Evolutionary conservation across 306 rosid species (phyloP).

Genomic region (Fragaria ananassa): DNA sequence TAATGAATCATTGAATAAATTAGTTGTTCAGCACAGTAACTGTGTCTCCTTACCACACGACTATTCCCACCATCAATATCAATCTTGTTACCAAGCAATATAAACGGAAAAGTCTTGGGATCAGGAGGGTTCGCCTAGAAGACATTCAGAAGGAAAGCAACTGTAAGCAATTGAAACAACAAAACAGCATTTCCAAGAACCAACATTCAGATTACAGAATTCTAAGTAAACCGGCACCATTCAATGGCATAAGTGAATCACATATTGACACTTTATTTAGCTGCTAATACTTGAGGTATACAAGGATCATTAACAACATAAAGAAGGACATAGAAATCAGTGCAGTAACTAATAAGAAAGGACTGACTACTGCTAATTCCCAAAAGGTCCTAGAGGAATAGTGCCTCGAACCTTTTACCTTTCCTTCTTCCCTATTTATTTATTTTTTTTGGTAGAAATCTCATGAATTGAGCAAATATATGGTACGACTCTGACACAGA

Average conservation of each 20-base stretch:
- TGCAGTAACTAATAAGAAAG: not conserved
- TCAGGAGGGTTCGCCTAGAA: slow-evolving; percentile 71
- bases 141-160: slow-evolving; percentile 14
- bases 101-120: slow-evolving; percentile 74
- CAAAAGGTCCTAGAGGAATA: not conserved
- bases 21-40: not conserved
- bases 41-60: slow-evolving; percentile 69
- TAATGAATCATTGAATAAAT: slow-evolving; percentile 7
- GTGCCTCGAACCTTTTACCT: not conserved
- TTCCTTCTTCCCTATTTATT: not conserved
- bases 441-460: not conserved
- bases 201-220: not conserved
- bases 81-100: slow-evolving; percentile 89
- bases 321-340: not conserved
- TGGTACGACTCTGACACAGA: not conserved
- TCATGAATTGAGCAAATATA: not conserved
- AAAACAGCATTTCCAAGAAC: not conserved
- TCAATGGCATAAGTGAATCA: not conserved
- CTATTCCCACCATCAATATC: slow-evolving; percentile 96
- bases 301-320: not conserved
- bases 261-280: not conserved
- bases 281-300: not conserved
- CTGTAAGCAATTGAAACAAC: not conserved
- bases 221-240: not conserved
- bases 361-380: not conserved